Evolutionary conservation across 148 eudicot species (phyloP).

Genomic region (Rhododendron henanense): DNA sequence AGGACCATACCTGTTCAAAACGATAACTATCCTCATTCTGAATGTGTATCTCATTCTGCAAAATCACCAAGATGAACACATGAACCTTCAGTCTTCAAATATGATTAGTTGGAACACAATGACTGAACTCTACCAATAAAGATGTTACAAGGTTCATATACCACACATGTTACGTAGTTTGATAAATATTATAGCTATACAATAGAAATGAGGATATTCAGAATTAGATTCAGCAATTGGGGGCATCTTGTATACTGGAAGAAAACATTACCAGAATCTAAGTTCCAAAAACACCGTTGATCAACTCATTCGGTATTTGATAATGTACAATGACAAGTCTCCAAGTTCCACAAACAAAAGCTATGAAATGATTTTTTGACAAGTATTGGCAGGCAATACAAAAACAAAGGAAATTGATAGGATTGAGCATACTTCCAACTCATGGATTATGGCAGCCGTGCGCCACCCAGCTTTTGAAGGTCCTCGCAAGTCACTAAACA

Average conservation of each 20-base stretch:
- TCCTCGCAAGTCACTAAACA: constrained; percentile 94
- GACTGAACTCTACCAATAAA: neutral
- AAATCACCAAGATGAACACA: constrained; percentile 16
- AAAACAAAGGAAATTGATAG: neutral
- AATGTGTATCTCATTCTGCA: constrained; percentile 87
- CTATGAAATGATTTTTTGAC: neutral
- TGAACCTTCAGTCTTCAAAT: neutral
- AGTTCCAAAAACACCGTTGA: neutral
- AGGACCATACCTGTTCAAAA: constrained; percentile 77
- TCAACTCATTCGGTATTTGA: neutral
- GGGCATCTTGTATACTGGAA: neutral
- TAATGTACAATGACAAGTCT: neutral
- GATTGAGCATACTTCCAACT: constrained; percentile 63
- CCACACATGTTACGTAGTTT: neutral
- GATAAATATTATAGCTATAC: too few species aligned
- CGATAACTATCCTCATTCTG: constrained; percentile 84
- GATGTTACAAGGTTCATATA: neutral
- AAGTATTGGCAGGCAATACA: neutral
- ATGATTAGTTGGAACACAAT: neutral
- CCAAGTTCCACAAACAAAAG: constrained; percentile 1
- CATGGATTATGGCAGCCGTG: constrained; percentile 94
- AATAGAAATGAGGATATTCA: neutral
- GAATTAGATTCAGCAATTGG: constrained; percentile 4
- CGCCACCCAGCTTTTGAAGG: constrained; percentile 98
- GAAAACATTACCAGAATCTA: neutral